These are phyloP conservation scores for Rhizopus stolonifer DNA, from an alignment of 371 early-diverging fungal species.

Conservation along the genomic window DNA sequence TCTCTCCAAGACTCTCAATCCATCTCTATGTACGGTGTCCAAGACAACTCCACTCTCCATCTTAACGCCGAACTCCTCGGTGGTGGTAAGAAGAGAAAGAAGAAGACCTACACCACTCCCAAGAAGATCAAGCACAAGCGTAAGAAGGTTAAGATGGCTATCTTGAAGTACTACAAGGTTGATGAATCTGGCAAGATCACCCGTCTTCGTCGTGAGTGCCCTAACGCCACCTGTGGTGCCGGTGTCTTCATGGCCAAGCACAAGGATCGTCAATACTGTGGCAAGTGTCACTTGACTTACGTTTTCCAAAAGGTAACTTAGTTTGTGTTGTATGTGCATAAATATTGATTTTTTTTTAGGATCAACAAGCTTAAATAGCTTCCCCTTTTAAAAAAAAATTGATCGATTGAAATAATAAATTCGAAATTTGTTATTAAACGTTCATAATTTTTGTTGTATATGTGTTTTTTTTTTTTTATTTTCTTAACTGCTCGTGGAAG, in stretches of 20 bases:
- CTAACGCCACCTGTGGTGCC: constrained; percentile 93
- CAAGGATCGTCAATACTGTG: constrained; percentile 95
- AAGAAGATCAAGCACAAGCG: constrained; percentile 99
- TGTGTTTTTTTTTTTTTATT: no score
- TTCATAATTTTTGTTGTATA: no score
- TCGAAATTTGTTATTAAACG: no score
- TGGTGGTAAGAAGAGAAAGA: constrained; percentile 98
- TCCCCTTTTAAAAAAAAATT: background rate
- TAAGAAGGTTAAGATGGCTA: constrained; percentile 96
- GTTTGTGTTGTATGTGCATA: no score
- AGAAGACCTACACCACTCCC: constrained; percentile 99
- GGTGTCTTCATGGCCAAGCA: constrained; percentile 99
- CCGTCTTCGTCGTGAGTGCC: constrained; percentile 97
- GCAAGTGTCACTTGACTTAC: constrained; percentile 65
- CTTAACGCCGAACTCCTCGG: constrained; percentile 72
- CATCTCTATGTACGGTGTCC: constrained; percentile 79
- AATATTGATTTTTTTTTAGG: background rate
- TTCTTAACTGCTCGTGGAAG: background rate
- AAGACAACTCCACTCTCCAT: constrained; percentile 91
- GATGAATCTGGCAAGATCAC: constrained; percentile 96
- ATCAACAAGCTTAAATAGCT: constrained; percentile 1
- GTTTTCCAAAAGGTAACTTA: constrained; percentile 50
- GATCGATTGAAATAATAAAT: background rate
- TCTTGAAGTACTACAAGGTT: constrained; percentile 98
- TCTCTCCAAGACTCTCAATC: constrained; percentile 83